Percentiles rank a stretch among this genome's conserved stretches.
phyloP scores from a whole-genome alignment of 768 basidiomycete species.

The Candolleomyces eurysporus region DNA sequence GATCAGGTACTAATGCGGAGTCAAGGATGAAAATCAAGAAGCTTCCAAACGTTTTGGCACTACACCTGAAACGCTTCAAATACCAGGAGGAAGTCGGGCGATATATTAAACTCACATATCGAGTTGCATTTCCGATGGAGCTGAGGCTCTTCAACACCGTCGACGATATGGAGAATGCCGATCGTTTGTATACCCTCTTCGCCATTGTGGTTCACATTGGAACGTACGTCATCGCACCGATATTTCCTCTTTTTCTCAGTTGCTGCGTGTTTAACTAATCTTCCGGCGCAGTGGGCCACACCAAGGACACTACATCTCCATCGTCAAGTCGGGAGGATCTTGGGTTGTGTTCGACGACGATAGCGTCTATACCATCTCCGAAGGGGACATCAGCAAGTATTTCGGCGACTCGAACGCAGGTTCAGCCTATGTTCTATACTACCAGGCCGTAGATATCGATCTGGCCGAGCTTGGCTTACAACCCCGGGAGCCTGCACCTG shows the following conservation, averaged over 20 bases:
- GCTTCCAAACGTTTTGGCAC: constrained; percentile 89
- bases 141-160: constrained; percentile 96
- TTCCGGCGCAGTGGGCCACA: constrained; percentile 76
- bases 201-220: constrained; percentile 99
- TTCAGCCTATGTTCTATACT: constrained; percentile 95
- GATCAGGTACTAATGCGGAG: constrained; percentile 9
- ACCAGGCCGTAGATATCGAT: constrained; percentile 90
- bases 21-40: constrained; percentile 98
- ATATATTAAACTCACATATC: constrained; percentile 94
- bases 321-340: constrained; percentile 78
- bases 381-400: constrained; percentile 88
- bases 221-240: constrained; percentile 61
- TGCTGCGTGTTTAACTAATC: constrained; percentile 13
- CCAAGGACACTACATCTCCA: constrained; percentile 96
- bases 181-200: constrained; percentile 91
- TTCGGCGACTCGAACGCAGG: constrained; percentile 90
- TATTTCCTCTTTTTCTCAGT: constrained; percentile 5
- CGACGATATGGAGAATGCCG: constrained; percentile 88
- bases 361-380: constrained; percentile 82
- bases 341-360: constrained; percentile 99
- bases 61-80: constrained; percentile 98
- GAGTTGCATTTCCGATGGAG: constrained; percentile 94
- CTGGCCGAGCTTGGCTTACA: constrained; percentile 66
- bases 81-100: constrained; percentile 89
- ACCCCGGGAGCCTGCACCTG: constrained; percentile 25